A percentile compares a stretch with the other conserved stretches of the same genome.
These are phyloP conservation scores for Pavlovales sp. DNA, from an alignment of 208 protist species.

Conservation along the genomic window DNA sequence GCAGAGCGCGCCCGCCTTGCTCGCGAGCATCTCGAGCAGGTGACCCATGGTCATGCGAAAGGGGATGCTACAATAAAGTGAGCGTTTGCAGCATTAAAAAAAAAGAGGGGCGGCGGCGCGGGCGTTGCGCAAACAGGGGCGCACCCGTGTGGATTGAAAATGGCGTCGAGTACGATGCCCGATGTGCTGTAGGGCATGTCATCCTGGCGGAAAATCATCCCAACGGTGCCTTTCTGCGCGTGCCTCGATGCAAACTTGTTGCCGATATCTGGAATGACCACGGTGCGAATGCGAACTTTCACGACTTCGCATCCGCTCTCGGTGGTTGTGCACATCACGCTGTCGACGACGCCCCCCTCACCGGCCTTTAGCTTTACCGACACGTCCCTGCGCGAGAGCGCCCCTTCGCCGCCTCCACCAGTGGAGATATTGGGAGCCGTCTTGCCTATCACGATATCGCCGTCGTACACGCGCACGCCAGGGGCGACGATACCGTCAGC, in stretches of 20 bases:
- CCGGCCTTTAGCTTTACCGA: too few species aligned
- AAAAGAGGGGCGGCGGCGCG: too few species aligned
- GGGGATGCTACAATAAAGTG: too few species aligned
- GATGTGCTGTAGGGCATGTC: conserved; percentile 90
- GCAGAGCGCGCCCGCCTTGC: too few species aligned
- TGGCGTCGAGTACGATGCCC: conserved; percentile 94
- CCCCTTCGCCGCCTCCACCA: too few species aligned
- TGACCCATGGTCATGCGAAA: conserved; percentile 98
- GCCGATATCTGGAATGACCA: too few species aligned
- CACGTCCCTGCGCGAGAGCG: too few species aligned
- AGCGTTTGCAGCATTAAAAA: too few species aligned
- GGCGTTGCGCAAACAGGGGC: too few species aligned
- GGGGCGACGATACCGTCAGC: conserved; percentile 80
- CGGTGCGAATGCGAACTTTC: too few species aligned
- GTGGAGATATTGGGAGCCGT: conserved; percentile 56
- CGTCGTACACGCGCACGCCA: conserved; percentile 68
- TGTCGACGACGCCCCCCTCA: conserved; percentile 30
- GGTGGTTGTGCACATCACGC: background rate
- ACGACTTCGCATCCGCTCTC: too few species aligned
- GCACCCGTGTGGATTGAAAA: conserved; percentile 98
- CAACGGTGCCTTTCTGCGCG: conserved; percentile 93
- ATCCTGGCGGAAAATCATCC: conserved; percentile 90
- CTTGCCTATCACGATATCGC: conserved; percentile 88
- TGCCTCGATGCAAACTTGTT: conserved; percentile 96
- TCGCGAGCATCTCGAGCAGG: too few species aligned